phyloP scores from a whole-genome alignment of 305 asterid species.

The Striga hermonthica region DNA sequence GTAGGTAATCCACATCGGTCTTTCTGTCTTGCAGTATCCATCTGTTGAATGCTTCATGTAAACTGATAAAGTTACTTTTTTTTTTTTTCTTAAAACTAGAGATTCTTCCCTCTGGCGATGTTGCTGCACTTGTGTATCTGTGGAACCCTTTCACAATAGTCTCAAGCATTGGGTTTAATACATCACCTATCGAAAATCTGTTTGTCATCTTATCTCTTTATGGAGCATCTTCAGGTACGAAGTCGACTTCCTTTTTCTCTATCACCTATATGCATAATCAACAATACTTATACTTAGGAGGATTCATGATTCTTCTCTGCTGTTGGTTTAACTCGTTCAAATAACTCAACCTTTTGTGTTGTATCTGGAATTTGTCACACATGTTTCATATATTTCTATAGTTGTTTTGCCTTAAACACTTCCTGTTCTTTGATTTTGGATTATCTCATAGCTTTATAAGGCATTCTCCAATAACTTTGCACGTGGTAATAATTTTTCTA shows the following conservation, averaged over 20 bases:
- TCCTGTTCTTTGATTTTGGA: slow-evolving; percentile 14
- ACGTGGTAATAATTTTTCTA: too few relatives aligned
- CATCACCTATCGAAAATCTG: slow-evolving; percentile 77
- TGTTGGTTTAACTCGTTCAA: slow-evolving; percentile 18
- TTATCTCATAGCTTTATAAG: too few relatives aligned
- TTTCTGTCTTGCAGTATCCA: slow-evolving; percentile 11
- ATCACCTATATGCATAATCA: background rate
- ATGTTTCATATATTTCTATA: background rate
- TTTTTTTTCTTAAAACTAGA: slow-evolving; percentile 42
- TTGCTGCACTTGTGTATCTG: slow-evolving; percentile 86
- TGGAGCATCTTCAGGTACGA: slow-evolving; percentile 83
- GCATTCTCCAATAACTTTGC: too few relatives aligned
- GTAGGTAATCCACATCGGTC: slow-evolving; percentile 34
- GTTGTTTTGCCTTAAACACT: background rate
- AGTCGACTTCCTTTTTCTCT: slow-evolving; percentile 26
- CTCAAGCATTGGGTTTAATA: slow-evolving; percentile 82
- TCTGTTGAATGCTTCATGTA: slow-evolving; percentile 22
- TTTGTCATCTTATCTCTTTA: slow-evolving; percentile 66
- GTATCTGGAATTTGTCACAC: slow-evolving; percentile 4
- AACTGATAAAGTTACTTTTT: slow-evolving; percentile 29
- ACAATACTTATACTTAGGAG: slow-evolving; percentile 24
- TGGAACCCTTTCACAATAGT: slow-evolving; percentile 92
- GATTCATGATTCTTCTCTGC: slow-evolving; percentile 2
- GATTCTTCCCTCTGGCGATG: slow-evolving; percentile 70
- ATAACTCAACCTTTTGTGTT: slow-evolving; percentile 21